A percentile compares a stretch with the other conserved stretches of the same genome.
Conservation (phyloP, 768 basidiomycete species). For the Calvatia gigantea region DNA sequence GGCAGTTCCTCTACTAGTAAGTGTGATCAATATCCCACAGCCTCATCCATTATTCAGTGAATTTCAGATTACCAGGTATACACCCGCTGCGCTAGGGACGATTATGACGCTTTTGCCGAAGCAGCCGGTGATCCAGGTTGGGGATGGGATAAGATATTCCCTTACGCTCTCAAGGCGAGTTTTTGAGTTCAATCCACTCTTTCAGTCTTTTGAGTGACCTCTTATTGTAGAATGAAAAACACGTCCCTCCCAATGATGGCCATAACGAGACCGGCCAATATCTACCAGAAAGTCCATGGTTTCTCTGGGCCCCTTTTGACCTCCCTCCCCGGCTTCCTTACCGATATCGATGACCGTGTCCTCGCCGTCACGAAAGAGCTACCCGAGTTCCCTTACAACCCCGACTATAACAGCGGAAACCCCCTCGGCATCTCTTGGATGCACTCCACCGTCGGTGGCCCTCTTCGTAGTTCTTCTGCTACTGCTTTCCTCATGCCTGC, state of each 20-base stretch:
- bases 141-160: slow-evolving; percentile 33
- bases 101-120: slow-evolving; percentile 30
- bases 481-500: slow-evolving; percentile 29
- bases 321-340: slow-evolving; percentile 28
- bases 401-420: slow-evolving; percentile 31
- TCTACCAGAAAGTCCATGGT: slow-evolving; percentile 34
- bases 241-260: too few species aligned
- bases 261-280: too few species aligned
- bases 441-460: slow-evolving; percentile 27
- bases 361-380: slow-evolving; percentile 33
- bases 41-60: too few species aligned
- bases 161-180: slow-evolving; percentile 29
- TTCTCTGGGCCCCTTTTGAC: slow-evolving; percentile 27
- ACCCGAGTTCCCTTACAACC: slow-evolving; percentile 30
- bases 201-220: not conserved
- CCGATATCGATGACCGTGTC: slow-evolving; percentile 28
- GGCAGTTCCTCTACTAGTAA: slow-evolving; percentile 25
- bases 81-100: slow-evolving; percentile 31
- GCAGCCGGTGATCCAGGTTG: slow-evolving; percentile 33
- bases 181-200: too few species aligned
- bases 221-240: slow-evolving; percentile 30
- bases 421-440: slow-evolving; percentile 33
- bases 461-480: slow-evolving; percentile 34
- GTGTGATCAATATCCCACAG: too few species aligned
- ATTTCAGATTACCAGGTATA: too few species aligned